Conservation (phyloP, 176 grass and related monocot genomes). For the Elaeis guineensis region DNA sequence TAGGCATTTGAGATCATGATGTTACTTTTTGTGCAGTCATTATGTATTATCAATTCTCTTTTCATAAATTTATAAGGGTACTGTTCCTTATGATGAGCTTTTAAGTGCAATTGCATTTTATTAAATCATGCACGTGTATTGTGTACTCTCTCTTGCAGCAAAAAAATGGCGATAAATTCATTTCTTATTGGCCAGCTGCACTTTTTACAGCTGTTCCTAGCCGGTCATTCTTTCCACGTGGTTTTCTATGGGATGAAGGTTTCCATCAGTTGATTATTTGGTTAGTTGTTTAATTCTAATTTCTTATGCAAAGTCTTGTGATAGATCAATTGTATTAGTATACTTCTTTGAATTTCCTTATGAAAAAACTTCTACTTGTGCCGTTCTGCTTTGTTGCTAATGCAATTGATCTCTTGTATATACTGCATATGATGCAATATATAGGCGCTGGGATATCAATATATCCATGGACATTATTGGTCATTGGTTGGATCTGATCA, state of each 20-base stretch:
- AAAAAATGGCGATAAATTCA: slow-evolving; percentile 82
- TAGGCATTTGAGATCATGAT: no score
- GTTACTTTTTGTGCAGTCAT: no score
- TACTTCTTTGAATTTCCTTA: no score
- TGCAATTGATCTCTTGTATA: no score
- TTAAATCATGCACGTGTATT: slow-evolving; percentile 11
- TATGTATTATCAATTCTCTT: no score
- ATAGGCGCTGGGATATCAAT: slow-evolving; percentile 87
- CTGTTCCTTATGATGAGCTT: no score
- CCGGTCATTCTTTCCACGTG: slow-evolving; percentile 89
- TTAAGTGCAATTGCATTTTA: no score
- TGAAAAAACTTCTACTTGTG: no score
- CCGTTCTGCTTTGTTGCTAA: no score
- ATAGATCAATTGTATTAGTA: no score
- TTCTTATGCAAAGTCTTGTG: no score
- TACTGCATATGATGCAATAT: slow-evolving; percentile 8
- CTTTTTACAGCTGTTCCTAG: slow-evolving; percentile 96
- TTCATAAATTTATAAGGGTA: no score
- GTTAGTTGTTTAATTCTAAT: slow-evolving; percentile 24
- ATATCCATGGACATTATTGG: slow-evolving; percentile 95
- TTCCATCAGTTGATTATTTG: slow-evolving; percentile 91
- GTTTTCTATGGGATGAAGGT: slow-evolving; percentile 95
- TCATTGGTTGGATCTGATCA: slow-evolving; percentile 95
- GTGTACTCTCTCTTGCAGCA: slow-evolving; percentile 47
- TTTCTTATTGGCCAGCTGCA: slow-evolving; percentile 81